These are phyloP conservation scores for Favolaschia claudopus DNA, from an alignment of 768 basidiomycete species.

Conservation along the genomic window DNA sequence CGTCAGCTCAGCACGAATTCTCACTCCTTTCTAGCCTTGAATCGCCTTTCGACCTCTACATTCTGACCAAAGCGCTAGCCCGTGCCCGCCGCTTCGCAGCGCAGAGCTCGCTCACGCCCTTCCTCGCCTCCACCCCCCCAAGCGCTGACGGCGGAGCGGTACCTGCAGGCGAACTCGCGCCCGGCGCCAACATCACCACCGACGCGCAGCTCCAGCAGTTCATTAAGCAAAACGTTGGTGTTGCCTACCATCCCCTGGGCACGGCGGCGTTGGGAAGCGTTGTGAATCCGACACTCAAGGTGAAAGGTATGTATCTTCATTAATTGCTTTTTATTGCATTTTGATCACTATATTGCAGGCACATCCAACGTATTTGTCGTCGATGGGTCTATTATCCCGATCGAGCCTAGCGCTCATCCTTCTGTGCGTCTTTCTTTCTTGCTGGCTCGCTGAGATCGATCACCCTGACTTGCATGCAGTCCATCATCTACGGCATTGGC, in stretches of 20 bases:
- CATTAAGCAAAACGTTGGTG: neutral
- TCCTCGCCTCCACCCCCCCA: too few species aligned
- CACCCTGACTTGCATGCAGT: neutral
- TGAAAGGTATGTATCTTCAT: neutral
- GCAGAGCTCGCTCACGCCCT: too few species aligned
- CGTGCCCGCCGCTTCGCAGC: neutral
- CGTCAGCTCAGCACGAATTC: too few species aligned
- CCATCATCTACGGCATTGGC: neutral
- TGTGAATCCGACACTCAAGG: neutral
- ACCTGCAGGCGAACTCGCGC: too few species aligned
- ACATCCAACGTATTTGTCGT: neutral
- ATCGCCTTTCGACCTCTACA: conserved; percentile 8
- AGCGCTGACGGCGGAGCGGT: too few species aligned
- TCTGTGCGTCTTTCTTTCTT: too few species aligned
- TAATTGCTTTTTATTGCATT: too few species aligned
- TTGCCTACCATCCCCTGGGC: conserved; percentile 4
- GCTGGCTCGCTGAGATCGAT: too few species aligned
- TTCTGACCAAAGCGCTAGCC: neutral
- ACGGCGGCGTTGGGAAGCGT: conserved; percentile 5
- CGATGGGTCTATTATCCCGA: neutral
- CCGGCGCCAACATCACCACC: too few species aligned
- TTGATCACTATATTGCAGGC: too few species aligned
- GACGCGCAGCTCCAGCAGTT: too few species aligned
- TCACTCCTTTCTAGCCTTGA: too few species aligned
- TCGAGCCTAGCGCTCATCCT: neutral